A percentile compares a stretch with the other conserved stretches of the same genome.
Conservation (phyloP, 176 grass and related monocot species). For the Panicum miliaceum region DNA sequence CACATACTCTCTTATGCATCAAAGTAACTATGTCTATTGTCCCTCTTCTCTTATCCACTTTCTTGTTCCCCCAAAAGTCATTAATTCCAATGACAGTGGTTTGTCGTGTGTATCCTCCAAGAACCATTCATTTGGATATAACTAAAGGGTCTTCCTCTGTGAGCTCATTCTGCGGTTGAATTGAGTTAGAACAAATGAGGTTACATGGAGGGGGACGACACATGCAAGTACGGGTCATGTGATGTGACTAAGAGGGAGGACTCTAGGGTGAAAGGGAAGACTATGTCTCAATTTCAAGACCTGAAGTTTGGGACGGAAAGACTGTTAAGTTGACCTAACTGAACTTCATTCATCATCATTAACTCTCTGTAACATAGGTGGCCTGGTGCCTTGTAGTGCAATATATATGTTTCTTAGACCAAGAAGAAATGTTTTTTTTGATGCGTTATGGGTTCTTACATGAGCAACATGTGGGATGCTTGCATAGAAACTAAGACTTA, state of each 20-base stretch:
- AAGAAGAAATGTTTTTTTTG: background rate
- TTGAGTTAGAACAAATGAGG: background rate
- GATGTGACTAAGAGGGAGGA: background rate
- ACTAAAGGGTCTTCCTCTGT: background rate
- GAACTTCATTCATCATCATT: background rate
- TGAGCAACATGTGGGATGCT: background rate
- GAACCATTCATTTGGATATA: background rate
- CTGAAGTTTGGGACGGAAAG: background rate
- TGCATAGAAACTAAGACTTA: background rate
- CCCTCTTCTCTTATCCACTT: background rate
- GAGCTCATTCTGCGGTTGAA: background rate
- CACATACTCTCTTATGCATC: background rate
- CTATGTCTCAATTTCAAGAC: background rate
- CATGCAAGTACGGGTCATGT: background rate
- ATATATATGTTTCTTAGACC: background rate
- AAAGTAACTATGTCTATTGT: background rate
- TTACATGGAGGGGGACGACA: background rate
- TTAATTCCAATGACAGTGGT: background rate
- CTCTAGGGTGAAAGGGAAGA: background rate
- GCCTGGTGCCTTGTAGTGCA: background rate
- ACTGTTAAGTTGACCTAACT: background rate
- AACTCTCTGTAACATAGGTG: no score
- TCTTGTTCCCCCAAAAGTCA: background rate
- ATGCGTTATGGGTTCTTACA: background rate
- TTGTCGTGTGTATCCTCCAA: background rate